phyloP scores from a whole-genome alignment of 2,329 filamentous ascomycete species.

The Eutypella sp. region DNA sequence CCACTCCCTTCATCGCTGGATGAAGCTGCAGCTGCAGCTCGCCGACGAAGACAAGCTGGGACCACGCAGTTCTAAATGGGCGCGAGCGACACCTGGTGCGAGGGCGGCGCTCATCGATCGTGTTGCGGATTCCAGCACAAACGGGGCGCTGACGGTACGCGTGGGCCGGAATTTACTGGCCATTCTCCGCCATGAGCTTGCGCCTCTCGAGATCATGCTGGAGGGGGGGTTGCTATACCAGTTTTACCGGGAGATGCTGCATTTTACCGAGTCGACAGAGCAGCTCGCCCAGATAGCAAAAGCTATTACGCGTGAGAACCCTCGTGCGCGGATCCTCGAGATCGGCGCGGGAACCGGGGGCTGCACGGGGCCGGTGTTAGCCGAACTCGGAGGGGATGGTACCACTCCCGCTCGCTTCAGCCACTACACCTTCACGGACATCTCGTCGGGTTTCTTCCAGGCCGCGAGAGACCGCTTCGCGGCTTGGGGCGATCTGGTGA shows the following conservation, averaged over 20 bases:
- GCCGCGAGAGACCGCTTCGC: constrained; percentile 23
- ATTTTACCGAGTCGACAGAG: constrained; percentile 6
- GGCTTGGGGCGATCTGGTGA: constrained; percentile 8
- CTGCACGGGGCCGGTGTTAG: constrained; percentile 22
- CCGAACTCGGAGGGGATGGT: constrained; percentile 8
- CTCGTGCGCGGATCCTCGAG: constrained; percentile 30
- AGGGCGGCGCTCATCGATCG: neutral
- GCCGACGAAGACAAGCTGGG: neutral
- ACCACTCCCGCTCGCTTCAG: constrained; percentile 5
- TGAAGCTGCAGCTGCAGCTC: neutral
- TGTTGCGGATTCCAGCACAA: neutral
- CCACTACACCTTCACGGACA: constrained; percentile 34
- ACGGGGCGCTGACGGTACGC: neutral
- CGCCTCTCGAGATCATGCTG: constrained; percentile 26
- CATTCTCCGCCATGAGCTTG: constrained; percentile 21
- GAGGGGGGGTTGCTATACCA: constrained; percentile 18
- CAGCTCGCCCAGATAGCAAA: constrained; percentile 17
- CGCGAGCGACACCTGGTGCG: neutral
- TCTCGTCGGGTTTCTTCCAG: constrained; percentile 33
- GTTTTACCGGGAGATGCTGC: constrained; percentile 15
- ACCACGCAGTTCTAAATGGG: constrained; percentile 1
- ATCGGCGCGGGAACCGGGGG: constrained; percentile 32
- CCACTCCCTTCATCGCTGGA: constrained; percentile 4
- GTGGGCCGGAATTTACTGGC: constrained; percentile 7
- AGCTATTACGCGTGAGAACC: constrained; percentile 24